Percentiles rank a stretch among this genome's conserved stretches.
Conservation (phyloP, 768 basidiomycete genomes). For the Tremella fuciformis region DNA sequence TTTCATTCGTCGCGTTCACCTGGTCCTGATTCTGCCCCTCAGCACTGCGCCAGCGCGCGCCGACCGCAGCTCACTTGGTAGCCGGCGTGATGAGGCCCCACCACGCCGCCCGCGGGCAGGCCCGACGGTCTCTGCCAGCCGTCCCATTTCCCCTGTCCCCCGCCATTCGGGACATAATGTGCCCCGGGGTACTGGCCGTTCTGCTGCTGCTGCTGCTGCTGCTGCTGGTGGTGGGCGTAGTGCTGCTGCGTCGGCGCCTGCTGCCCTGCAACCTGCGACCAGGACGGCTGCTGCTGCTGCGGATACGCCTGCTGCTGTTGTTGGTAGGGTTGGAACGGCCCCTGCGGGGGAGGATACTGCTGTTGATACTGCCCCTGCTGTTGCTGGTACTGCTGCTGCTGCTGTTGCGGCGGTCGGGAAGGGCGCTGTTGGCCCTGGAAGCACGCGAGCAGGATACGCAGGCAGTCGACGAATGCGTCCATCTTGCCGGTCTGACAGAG, state of each 20-base stretch:
- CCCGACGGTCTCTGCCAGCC: slow-evolving; percentile 18
- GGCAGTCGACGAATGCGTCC: too few relatives aligned
- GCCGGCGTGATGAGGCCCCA: slow-evolving; percentile 35
- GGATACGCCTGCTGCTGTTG: slow-evolving; percentile 27
- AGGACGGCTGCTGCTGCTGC: slow-evolving; percentile 25
- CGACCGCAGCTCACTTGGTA: slow-evolving; percentile 27
- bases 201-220: slow-evolving; percentile 34
- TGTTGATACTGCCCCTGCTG: slow-evolving; percentile 33
- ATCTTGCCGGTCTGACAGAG: too few relatives aligned
- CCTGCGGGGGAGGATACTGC: slow-evolving; percentile 5
- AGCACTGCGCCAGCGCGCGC: background rate
- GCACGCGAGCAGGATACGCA: too few relatives aligned
- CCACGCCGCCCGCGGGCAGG: slow-evolving; percentile 33
- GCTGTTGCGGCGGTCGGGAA: slow-evolving; percentile 20
- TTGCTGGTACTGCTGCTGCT: slow-evolving; percentile 10
- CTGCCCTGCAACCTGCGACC: slow-evolving; percentile 29
- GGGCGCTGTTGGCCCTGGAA: too few relatives aligned
- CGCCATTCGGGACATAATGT: slow-evolving; percentile 21
- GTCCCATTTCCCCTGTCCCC: slow-evolving; percentile 1
- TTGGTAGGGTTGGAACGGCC: slow-evolving; percentile 27
- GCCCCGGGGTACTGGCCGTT: slow-evolving; percentile 5
- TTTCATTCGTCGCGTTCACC: slow-evolving; percentile 65
- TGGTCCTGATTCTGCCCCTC: slow-evolving; percentile 51
- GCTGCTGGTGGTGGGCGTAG: too few relatives aligned
- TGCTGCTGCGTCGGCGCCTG: background rate